Base-by-base conservation (phyloP, 345 rosid genomes). In the Conringia planisiliqua region DNA sequence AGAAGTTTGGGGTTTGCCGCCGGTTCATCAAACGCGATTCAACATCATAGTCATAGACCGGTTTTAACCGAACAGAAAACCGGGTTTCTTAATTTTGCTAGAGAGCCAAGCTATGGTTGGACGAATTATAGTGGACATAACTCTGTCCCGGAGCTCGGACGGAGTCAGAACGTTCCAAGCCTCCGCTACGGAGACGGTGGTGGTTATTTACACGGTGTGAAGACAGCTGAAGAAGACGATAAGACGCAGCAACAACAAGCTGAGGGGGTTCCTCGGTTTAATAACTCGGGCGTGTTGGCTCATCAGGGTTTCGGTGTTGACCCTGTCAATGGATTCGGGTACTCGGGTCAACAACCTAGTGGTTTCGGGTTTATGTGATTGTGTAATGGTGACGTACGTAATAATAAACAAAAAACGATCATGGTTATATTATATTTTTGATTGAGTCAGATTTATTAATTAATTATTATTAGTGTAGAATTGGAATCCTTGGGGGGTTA, bases 51-150 rank as follows among this genome's bases (percentile, higher is more conserved):
- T 4, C 29, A 72, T 73, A 87, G 75, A 82, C 82, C 90, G 4
- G 66, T 77, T 43, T 82, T 77, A 72, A 58, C 83, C 40, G 55
- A 67, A 35, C 87, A 78, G 30, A 75, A 84, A 2, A 86, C 85
- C 68, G 84, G 87, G 61, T 72, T 66, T 67, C 74, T 32, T 10
- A 10, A 60, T 75, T 61, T 73, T 43, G 48, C 60, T 0, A 70
- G 80, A 51, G 75, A 62, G 52, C 68, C 74, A 60, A 83, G 79
- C 38, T 84, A 87, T 29, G 93, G 87, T 11, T 94, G 98, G 97
- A 82, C 92, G 29, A 83, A 71, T 71, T 73, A 90, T 0, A 84
- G 63, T 43, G 66, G 87, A 16, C 81, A 72, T 1, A 83, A 62
- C 83, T 56, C 79, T 42, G 82, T 71, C 12, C 75, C 87, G 5